These are phyloP conservation scores for Eleusine indica DNA, from an alignment of 176 grass and related monocot species.

Conservation along the genomic window DNA sequence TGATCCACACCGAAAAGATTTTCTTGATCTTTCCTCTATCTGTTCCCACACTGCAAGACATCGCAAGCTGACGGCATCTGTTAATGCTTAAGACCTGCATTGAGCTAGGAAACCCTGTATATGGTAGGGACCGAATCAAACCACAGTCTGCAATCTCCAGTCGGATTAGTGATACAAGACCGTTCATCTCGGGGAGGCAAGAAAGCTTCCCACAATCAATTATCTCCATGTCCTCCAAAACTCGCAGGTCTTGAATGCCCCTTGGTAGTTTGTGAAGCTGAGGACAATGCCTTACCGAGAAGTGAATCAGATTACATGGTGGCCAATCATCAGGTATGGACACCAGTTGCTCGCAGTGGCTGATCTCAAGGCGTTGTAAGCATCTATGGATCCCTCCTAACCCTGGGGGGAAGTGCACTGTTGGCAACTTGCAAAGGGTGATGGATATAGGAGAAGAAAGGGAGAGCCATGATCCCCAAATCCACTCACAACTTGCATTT, in stretches of 20 bases:
- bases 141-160: conserved; percentile 51
- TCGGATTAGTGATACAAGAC: conserved; percentile 11
- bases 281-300: conserved; percentile 41
- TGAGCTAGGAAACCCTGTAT: conserved; percentile 11
- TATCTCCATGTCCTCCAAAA: conserved; percentile 53
- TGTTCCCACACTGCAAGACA: conserved; percentile 18
- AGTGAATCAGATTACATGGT: conserved; percentile 6
- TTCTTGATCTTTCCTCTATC: conserved; percentile 11
- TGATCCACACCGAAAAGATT: conserved; percentile 43
- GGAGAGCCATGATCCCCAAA: conserved; percentile 29
- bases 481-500: conserved; percentile 38
- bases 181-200: conserved; percentile 34
- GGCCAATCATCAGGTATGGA: conserved; percentile 45
- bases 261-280: conserved; percentile 32
- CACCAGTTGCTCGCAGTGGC: conserved; percentile 25
- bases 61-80: conserved; percentile 19
- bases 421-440: conserved; percentile 31
- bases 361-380: conserved; percentile 47
- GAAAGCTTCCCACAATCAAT: conserved; percentile 30
- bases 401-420: background rate
- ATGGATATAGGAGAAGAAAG: conserved; percentile 39
- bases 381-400: conserved; percentile 8
- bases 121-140: conserved; percentile 25
- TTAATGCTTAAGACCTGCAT: conserved; percentile 50
- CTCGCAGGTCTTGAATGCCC: conserved; percentile 28